Conservation (phyloP, 768 basidiomycete genomes). For the Boletus patriciae region DNA sequence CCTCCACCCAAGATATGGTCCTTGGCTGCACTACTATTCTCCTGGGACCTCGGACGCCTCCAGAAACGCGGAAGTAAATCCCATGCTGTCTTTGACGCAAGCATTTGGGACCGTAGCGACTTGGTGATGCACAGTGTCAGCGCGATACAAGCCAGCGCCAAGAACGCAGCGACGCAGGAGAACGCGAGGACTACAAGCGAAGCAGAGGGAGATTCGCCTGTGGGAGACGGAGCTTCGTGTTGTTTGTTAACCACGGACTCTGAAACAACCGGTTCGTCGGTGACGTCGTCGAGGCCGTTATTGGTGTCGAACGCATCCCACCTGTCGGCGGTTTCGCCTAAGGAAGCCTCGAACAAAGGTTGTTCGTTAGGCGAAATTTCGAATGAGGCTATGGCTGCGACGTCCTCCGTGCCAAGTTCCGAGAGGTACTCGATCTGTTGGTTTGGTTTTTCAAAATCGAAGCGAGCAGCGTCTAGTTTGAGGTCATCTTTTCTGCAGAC, state of each 20-base stretch:
- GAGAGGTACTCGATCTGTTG: constrained; percentile 34
- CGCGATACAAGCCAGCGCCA: constrained; percentile 24
- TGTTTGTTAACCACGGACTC: background rate
- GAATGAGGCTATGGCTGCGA: constrained; percentile 33
- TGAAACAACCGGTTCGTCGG: background rate
- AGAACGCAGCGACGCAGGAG: constrained; percentile 27
- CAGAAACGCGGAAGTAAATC: constrained; percentile 20
- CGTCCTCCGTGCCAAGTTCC: constrained; percentile 25
- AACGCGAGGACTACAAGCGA: constrained; percentile 22
- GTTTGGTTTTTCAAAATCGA: constrained; percentile 33
- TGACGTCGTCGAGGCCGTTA: background rate
- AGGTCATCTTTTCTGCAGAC: constrained; percentile 19
- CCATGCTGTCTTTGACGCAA: constrained; percentile 28
- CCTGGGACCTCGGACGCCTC: constrained; percentile 1
- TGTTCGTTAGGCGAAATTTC: constrained; percentile 9
- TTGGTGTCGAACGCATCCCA: constrained; percentile 25
- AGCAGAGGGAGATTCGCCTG: background rate
- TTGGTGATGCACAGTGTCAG: constrained; percentile 24
- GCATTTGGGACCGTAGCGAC: constrained; percentile 16
- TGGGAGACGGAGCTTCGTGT: background rate
- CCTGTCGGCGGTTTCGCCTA: constrained; percentile 24
- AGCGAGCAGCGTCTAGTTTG: constrained; percentile 24
- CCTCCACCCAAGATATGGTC: background rate
- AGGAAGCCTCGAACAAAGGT: constrained; percentile 21
- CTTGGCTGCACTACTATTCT: background rate